Evolutionary conservation across 1,139 yeast genomes (phyloP), one percentile per base, ranked within the genome.

Genomic region (Nakaseomyces uthaithaninus): DNA sequence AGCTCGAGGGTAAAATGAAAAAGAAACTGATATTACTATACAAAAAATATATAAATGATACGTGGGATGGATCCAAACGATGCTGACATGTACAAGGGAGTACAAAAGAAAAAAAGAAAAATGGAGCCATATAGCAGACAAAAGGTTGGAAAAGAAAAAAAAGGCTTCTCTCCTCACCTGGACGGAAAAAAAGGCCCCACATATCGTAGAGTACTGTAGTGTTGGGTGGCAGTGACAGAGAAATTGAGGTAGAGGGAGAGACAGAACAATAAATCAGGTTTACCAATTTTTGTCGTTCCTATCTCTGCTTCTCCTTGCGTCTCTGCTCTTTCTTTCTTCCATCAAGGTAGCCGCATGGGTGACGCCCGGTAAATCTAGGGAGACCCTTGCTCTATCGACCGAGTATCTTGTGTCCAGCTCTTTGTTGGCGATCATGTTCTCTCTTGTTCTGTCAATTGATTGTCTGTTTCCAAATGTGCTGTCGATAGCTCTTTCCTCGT

Each of bases 341-440:
- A 64, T 46, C 36, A 64, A 44, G 2, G 54, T 45, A 17, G 53
- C 56, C 2, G 68, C 68, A 39, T 55, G 59, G 0, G 67, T 64
- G 24, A 63, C 49, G 12, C 68, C 68, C 4, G 68, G 68, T 24
- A 64, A 45, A n/a, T 64, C 68, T 24, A 64, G 46, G 5, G 68
- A 64, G 2, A 60, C 47, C 48, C 67, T 57, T 2, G 67, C 67
- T 36, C 63, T 57, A 35, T 64, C 68, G 24, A 62, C 53, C 4
- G 67, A 62, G 28, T 55, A 54, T 42, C 67, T 53, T 25, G 57
- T 58, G 43, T 62, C 65, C 16, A 64, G 48, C 43, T 64, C 62
- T 36, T 59, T 53, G 8, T 59, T 56, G 27, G 61, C 55, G 37
- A 60, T 39, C 67, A 64, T 64, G 4, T 55, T 51, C 4, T 47